Percentiles rank a stretch among this genome's conserved stretches.
Evolutionary conservation across 2,329 filamentous ascomycete species (phyloP).

Genomic region (Talaromyces sp.): DNA sequence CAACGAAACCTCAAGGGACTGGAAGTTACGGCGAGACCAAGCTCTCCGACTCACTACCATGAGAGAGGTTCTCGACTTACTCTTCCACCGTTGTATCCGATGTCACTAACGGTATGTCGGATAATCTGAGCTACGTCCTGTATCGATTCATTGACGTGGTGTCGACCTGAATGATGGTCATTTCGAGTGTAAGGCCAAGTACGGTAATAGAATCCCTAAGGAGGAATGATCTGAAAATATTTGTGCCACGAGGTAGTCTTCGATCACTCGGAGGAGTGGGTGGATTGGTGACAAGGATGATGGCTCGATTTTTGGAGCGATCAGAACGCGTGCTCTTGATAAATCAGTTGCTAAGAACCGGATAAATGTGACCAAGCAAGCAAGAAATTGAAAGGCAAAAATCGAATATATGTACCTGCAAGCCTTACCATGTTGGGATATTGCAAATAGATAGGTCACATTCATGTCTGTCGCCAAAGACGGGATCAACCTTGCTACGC

Average conservation of each 20-base stretch:
- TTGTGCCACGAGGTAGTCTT: neutral
- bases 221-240: neutral
- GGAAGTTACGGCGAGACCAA: neutral
- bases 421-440: neutral
- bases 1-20: neutral
- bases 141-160: neutral
- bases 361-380: neutral
- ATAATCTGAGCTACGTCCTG: neutral
- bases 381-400: neutral
- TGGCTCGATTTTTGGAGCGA: neutral
- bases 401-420: neutral
- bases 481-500: neutral
- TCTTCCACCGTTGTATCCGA: neutral
- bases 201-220: neutral
- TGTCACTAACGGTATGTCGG: neutral
- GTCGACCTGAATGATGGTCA: neutral
- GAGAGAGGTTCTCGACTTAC: neutral
- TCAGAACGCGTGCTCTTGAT: neutral
- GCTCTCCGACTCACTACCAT: neutral
- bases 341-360: neutral
- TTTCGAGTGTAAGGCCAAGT: neutral
- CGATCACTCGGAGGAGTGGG: neutral
- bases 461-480: neutral
- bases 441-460: slow-evolving; percentile 3
- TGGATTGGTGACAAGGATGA: neutral